phyloP scores from a whole-genome alignment of 768 basidiomycete genomes.

The Ramaria rubella region DNA sequence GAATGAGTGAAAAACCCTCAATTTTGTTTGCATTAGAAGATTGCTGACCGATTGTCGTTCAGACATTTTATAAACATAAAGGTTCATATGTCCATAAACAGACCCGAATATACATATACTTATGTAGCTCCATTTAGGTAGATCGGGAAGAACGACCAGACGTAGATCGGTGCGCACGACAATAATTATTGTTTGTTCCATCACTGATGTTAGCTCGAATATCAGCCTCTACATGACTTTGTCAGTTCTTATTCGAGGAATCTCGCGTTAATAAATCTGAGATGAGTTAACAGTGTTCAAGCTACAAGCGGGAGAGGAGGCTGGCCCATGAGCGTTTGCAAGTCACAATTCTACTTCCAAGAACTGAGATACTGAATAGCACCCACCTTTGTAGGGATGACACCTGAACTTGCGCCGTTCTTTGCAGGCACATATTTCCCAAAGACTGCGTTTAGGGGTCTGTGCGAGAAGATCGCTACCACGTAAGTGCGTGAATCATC shows the following conservation, averaged over 20 bases:
- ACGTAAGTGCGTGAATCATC: not conserved
- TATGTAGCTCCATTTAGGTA: slow-evolving; percentile 23
- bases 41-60: not conserved
- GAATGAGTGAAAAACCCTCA: slow-evolving; percentile 35
- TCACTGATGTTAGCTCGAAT: too few relatives aligned
- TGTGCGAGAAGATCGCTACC: not conserved
- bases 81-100: not conserved
- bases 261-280: not conserved
- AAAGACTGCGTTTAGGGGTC: not conserved
- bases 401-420: slow-evolving; percentile 8
- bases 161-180: slow-evolving; percentile 25
- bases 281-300: slow-evolving; percentile 20
- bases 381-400: slow-evolving; percentile 8
- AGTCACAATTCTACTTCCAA: not conserved
- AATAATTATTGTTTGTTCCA: too few relatives aligned
- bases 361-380: slow-evolving; percentile 7
- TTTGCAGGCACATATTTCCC: slow-evolving; percentile 11
- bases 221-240: slow-evolving; percentile 37
- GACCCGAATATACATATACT: not conserved
- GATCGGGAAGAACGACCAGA: slow-evolving; percentile 38
- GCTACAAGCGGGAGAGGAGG: slow-evolving; percentile 26
- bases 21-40: slow-evolving; percentile 6
- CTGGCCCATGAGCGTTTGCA: slow-evolving; percentile 29
- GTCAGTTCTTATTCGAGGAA: not conserved
- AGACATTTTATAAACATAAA: not conserved